A percentile compares a stretch with the other conserved stretches of the same genome.
Conservation (phyloP, 306 rosid genomes). For the Purshia tridentata region DNA sequence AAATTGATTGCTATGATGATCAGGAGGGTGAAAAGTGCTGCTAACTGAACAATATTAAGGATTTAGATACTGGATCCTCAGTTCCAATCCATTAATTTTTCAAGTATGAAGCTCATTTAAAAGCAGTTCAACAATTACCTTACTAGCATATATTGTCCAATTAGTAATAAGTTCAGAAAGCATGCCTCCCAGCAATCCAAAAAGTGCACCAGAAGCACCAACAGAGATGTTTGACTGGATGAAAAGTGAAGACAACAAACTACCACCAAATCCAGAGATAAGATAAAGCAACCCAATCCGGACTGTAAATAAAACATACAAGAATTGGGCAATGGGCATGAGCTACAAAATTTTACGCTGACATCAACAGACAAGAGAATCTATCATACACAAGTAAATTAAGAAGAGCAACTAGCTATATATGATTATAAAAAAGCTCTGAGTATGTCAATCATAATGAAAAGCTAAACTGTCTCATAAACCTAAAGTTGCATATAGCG, state of each 20-base stretch:
- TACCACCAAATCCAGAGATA: constrained; percentile 93
- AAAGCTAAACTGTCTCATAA: not conserved
- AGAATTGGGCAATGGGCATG: constrained; percentile 17
- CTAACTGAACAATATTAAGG: constrained; percentile 43
- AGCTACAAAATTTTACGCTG: constrained; percentile 7
- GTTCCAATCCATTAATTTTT: not conserved
- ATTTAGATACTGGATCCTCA: not conserved
- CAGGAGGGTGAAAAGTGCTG: constrained; percentile 73
- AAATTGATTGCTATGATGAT: constrained; percentile 74
- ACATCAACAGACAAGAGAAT: constrained; percentile 1
- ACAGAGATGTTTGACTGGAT: constrained; percentile 85
- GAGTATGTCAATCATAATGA: not conserved
- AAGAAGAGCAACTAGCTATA: not conserved
- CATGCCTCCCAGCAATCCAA: constrained; percentile 94
- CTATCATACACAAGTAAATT: not conserved
- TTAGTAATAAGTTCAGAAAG: constrained; percentile 95
- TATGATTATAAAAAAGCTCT: not conserved
- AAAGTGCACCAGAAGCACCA: constrained; percentile 98
- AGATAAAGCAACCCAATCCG: constrained; percentile 73
- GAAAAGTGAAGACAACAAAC: constrained; percentile 82
- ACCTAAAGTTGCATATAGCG: not conserved
- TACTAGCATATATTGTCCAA: constrained; percentile 81
- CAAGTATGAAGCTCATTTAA: not conserved
- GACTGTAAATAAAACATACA: constrained; percentile 43
- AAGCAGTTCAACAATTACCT: constrained; percentile 49